Evolutionary conservation across 371 early-diverging fungal genomes (phyloP).

Genomic region (Saksenaea oblongispora): DNA sequence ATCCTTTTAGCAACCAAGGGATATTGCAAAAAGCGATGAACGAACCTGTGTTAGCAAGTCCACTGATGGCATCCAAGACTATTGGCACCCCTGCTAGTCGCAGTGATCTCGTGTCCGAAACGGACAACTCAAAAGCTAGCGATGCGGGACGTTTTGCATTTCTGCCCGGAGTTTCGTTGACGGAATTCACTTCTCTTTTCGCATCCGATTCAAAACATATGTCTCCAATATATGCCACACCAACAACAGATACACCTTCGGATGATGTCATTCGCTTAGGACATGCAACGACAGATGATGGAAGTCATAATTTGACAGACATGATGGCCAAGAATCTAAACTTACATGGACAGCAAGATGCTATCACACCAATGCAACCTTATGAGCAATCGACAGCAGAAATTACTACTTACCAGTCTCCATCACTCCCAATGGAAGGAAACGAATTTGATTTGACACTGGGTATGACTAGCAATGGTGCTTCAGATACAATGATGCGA

Average conservation of each 20-base stretch:
- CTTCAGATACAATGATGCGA: slow-evolving; percentile 26
- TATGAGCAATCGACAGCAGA: neutral
- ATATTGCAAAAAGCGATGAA: slow-evolving; percentile 33
- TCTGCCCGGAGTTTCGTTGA: slow-evolving; percentile 7
- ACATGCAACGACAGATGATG: neutral
- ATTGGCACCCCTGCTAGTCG: slow-evolving; percentile 16
- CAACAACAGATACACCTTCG: slow-evolving; percentile 8
- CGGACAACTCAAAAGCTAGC: neutral
- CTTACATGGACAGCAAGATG: slow-evolving; percentile 23
- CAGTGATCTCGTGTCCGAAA: neutral
- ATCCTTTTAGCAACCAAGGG: slow-evolving; percentile 18
- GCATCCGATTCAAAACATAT: neutral
- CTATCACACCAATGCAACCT: slow-evolving; percentile 54
- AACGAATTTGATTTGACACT: neutral
- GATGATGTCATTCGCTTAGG: neutral
- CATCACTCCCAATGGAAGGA: neutral
- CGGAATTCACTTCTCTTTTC: neutral
- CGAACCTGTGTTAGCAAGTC: slow-evolving; percentile 29
- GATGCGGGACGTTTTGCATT: neutral
- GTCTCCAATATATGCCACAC: slow-evolving; percentile 10
- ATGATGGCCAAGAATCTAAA: neutral
- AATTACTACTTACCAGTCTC: neutral
- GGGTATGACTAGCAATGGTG: slow-evolving; percentile 13
- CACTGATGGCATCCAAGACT: slow-evolving; percentile 38
- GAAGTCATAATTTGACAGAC: neutral